Conservation (phyloP, 495 filamentous ascomycete species). For the Neurospora sp. region DNA sequence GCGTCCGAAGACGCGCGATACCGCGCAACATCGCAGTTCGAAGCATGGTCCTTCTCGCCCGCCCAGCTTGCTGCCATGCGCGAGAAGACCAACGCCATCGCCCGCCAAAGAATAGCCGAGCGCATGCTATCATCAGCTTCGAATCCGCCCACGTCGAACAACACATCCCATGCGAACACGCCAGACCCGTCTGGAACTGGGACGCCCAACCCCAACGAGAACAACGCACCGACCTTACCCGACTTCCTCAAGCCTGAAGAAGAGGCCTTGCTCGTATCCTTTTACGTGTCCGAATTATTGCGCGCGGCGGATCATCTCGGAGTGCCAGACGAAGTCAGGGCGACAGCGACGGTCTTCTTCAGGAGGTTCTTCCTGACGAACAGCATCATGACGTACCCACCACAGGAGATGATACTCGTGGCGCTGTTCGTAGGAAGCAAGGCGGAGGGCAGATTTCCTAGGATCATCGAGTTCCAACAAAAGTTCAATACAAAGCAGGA, state of each 20-base stretch:
- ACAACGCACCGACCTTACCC: constrained; percentile 33
- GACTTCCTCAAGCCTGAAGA: constrained; percentile 74
- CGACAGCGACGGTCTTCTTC: constrained; percentile 86
- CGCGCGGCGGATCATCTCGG: constrained; percentile 68
- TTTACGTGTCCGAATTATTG: constrained; percentile 65
- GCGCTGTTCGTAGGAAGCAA: constrained; percentile 89
- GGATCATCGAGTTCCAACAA: constrained; percentile 60
- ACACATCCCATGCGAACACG: constrained; percentile 15
- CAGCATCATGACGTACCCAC: constrained; percentile 89
- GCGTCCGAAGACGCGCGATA: constrained; percentile 79
- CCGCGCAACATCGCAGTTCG: constrained; percentile 81
- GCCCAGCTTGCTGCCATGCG: constrained; percentile 59
- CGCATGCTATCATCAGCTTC: constrained; percentile 15
- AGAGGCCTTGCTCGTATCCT: constrained; percentile 69
- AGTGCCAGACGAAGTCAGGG: constrained; percentile 70
- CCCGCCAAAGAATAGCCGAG: constrained; percentile 56
- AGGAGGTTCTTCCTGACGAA: constrained; percentile 92
- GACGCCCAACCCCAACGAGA: constrained; percentile 25
- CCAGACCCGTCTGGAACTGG: constrained; percentile 21
- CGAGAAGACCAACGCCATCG: constrained; percentile 62
- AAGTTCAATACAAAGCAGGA: constrained; percentile 53
- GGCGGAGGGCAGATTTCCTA: constrained; percentile 72
- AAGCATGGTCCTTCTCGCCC: constrained; percentile 86
- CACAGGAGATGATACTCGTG: constrained; percentile 72
- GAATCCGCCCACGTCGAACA: constrained; percentile 18